Conservation (phyloP, 2,329 filamentous ascomycete species). For the Trichophyton benhamiae region DNA sequence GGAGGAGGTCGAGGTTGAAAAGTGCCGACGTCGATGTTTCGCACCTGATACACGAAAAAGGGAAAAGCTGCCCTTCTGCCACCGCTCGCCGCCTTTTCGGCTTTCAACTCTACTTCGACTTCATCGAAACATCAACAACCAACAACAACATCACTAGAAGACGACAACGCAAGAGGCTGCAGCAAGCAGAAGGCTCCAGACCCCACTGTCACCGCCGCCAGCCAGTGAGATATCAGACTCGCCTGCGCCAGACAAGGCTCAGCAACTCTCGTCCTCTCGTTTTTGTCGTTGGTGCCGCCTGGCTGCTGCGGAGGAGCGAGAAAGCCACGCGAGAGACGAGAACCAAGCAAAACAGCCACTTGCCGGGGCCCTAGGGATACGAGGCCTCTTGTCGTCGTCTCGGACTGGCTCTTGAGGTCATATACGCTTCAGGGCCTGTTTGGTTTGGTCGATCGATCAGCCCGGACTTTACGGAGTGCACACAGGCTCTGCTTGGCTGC, state of each 20-base stretch:
- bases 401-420: background rate
- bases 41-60: background rate
- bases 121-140: background rate
- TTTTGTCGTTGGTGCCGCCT: background rate
- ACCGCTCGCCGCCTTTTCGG: background rate
- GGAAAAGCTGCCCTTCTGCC: background rate
- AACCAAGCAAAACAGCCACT: slow-evolving; percentile 3
- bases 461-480: background rate
- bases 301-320: background rate
- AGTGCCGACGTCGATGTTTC: background rate
- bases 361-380: background rate
- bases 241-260: background rate
- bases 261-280: background rate
- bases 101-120: background rate
- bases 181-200: background rate
- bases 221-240: background rate
- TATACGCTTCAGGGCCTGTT: background rate
- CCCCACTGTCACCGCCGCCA: background rate
- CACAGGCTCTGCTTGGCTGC: too few species aligned
- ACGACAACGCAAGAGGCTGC: too few species aligned
- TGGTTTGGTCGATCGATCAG: background rate
- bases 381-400: background rate
- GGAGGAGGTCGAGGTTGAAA: background rate
- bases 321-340: background rate
- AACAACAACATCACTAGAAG: background rate